Evolutionary conservation across 352 stramenopile genomes (phyloP), one percentile per base, ranked within the genome.

Genomic region (Phytophthora kernoviae): DNA sequence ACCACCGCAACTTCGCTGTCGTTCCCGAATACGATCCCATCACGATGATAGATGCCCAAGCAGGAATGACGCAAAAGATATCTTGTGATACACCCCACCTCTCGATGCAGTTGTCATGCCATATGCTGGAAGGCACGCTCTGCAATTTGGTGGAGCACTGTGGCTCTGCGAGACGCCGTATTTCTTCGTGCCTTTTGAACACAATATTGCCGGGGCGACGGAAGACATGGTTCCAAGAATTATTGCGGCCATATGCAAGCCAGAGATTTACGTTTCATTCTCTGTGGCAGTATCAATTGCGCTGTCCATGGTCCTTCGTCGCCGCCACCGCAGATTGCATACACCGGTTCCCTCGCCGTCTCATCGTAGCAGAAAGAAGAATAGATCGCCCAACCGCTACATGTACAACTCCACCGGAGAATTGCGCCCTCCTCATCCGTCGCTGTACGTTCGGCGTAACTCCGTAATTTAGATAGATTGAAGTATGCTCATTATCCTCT

Each of bases 61-160:
- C 88, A 20, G 89, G 89, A 5, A 87, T 96, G 83, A 88, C 90
- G 15, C 89, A 97, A 54, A 94, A 90, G 42, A 95, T 97, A 47
- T 93, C 89, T 58, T 97, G 89, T 52, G 81, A 91, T 57, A 93
- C 89, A 4, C 81, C 84, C 0, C 84, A 94, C 39, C 60, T 96
- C 30, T 95, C 89, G 40, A 93, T 96, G 79, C 89, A 96, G 48
- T 69, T 96, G 14, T 94, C 84, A 11, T 97, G 89, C 57, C 89
- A 97, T 70, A 96, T 97, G 87, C 84, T 96, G n/a, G 87, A 96
- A 78, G 82, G 86, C 45, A 93, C 86, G 18, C 56, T 96, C 26
- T 94, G 85, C 63, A 96, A 95, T 50, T 58, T 94, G 26, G 57
- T 96, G 0, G 79, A 93, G 44, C 81, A 96, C 54, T 92, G 84